Base-by-base conservation (phyloP, 2,329 filamentous ascomycete species). In the Basipetospora chlamydospora region DNA sequence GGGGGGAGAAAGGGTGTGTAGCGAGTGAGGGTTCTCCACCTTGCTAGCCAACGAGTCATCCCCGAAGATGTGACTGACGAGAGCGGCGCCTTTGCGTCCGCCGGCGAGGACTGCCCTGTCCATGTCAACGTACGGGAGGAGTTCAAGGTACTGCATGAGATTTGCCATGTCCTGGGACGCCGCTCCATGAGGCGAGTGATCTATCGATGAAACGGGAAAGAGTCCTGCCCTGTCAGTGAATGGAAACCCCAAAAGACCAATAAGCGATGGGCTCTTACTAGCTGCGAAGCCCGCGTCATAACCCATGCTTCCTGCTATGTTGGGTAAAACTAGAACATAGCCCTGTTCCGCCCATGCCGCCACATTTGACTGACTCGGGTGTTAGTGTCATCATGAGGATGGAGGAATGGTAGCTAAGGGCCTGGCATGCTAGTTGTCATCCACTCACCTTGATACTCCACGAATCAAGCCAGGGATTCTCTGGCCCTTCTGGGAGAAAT, bases 341-440 rank as follows among this genome's bases (percentile, higher is more conserved):
- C 72, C 73, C 47, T 76, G 67, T 44, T 74, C 68, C 4, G 71
- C 72, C 54, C 70, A 76, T 3, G 70, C 54, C 1, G 64, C 63
- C 1, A 61, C 56, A 41, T 75, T 73, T 63, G 63, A 70, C 43
- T 69, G 52, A 26, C 15, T 11, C 20, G 16, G n/a, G 11, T 30
- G 6, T 28, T 30, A 20, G 15, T 26, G n/a, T 2, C 30, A 10
- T 13, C 18, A 18, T 39, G 28, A 23, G 22, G 22, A n/a, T 29
- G 25, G 22, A 9, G 3, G 20, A n/a, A n/a, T n/a, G n/a, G n/a
- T n/a, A n/a, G n/a, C n/a, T n/a, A n/a, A n/a, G n/a, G n/a, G n/a
- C n/a, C n/a, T n/a, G n/a, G n/a, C n/a, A n/a, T n/a, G n/a, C n/a
- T n/a, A n/a, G n/a, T n/a, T n/a, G n/a, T n/a, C n/a, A n/a, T 9